Evolutionary conservation across 2,329 filamentous ascomycete species (phyloP).

Genomic region (Penicillium sp.): DNA sequence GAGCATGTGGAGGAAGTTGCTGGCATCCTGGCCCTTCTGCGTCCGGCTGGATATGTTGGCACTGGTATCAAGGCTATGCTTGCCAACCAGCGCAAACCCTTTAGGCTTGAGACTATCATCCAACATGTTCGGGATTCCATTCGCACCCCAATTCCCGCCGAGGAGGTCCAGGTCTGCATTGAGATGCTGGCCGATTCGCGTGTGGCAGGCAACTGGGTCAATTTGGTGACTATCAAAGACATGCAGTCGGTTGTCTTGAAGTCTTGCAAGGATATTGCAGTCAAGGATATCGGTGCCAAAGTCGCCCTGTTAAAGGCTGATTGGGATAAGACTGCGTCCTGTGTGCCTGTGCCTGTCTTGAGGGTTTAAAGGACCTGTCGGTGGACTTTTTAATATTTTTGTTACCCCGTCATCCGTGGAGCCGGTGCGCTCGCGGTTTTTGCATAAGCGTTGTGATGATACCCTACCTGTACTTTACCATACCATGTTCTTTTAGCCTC

Average conservation of each 20-base stretch:
- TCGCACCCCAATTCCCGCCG: constrained; percentile 48
- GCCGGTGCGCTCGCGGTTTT: constrained; percentile 25
- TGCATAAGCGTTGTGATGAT: constrained; percentile 29
- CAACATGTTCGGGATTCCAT: constrained; percentile 69
- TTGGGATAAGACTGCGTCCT: constrained; percentile 20
- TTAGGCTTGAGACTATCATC: constrained; percentile 63
- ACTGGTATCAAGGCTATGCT: constrained; percentile 30
- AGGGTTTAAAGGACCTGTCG: constrained; percentile 10
- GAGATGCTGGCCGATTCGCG: constrained; percentile 49
- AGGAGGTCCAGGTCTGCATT: constrained; percentile 50
- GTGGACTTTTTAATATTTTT: constrained; percentile 12
- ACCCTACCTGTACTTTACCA: constrained; percentile 21
- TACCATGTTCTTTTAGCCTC: constrained; percentile 7
- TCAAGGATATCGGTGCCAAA: constrained; percentile 37
- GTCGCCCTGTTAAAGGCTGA: constrained; percentile 30
- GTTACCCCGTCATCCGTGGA: constrained; percentile 24
- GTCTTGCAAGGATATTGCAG: constrained; percentile 37
- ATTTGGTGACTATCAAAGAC: constrained; percentile 47
- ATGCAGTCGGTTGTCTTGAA: constrained; percentile 49
- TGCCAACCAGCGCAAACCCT: constrained; percentile 58
- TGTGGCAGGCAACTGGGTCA: constrained; percentile 52
- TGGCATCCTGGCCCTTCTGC: constrained; percentile 65
- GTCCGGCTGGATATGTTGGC: constrained; percentile 36
- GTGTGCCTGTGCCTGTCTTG: constrained; percentile 10
- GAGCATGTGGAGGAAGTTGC: constrained; percentile 69